Base-by-base conservation (phyloP, 805 yeast species). In the Wickerhamia fluorescens region DNA sequence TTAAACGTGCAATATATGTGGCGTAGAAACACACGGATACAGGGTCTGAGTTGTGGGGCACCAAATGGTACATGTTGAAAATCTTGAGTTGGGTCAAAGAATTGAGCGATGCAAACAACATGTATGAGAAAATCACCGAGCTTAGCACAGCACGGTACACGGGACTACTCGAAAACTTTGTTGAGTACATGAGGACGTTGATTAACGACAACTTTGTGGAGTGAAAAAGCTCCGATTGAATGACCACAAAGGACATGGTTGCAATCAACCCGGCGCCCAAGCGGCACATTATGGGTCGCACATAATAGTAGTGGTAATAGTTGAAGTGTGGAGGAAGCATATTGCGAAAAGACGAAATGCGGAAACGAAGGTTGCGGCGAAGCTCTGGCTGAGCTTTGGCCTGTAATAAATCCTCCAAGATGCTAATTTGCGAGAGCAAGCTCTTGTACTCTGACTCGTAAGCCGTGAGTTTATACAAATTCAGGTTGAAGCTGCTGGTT, bases 151-250 rank as follows among this genome's bases (percentile, higher is more conserved):
- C 49, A 41, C 66, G 56, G 12, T 56, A 39, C 4, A 54, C 27
- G 18, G 39, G 45, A 20, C 42, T 45, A n/a, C 41, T 37, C 12
- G 35, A 22, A 13, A 51, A 54, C 14, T 50, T 60, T 7, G 62
- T 44, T 16, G 44, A 33, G 36, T 38, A 47, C 15, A 76, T 48
- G 3, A 75, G 37, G 3, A 61, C 21, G 36, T 81, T 79, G 24
- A 84, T 67, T 3, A 82, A 49, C 7, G 89, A 81, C 10, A 75
- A 51, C 28, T 47, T 58, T 1, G 88, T 74, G 3, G 85, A 81
- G 49, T 83, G 88, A 31, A 80, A 65, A 20, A 79, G 56, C 46
- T 85, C 95, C 12, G 88, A 78, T 56, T 81, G 76, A n/a, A 79
- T 64, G 3, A 85, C 57, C 2, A 74, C 45, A 5, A 74, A 49